Evolutionary conservation across 305 asterid species (phyloP).

Genomic region (Galium porrigens): DNA sequence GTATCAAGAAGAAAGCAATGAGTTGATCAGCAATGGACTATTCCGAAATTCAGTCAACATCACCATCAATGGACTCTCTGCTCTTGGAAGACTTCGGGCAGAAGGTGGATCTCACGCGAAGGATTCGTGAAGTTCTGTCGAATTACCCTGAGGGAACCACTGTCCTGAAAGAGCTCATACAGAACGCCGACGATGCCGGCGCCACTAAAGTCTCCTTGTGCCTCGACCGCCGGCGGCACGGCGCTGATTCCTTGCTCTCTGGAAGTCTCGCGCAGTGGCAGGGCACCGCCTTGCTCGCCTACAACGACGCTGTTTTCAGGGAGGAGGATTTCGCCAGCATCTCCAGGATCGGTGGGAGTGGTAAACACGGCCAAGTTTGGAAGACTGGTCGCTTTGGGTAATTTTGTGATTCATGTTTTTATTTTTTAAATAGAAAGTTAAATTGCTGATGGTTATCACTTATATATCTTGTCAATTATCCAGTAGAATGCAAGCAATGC

Average conservation of each 20-base stretch:
- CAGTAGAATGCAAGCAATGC: not conserved
- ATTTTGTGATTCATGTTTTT: constrained; percentile 3
- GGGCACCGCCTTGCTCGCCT: constrained; percentile 84
- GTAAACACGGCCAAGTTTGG: constrained; percentile 69
- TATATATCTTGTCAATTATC: not conserved
- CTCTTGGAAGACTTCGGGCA: constrained; percentile 91
- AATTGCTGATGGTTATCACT: not conserved
- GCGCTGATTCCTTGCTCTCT: constrained; percentile 48
- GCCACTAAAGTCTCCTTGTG: constrained; percentile 82
- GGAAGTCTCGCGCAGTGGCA: constrained; percentile 69
- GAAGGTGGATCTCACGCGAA: constrained; percentile 83
- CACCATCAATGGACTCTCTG: constrained; percentile 27
- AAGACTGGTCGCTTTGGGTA: constrained; percentile 97
- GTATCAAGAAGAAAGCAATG: not conserved
- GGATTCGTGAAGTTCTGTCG: constrained; percentile 81
- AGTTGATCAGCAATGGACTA: constrained; percentile 1
- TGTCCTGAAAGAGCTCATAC: constrained; percentile 78
- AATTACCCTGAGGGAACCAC: constrained; percentile 96
- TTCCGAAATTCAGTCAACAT: not conserved
- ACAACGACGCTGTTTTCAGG: constrained; percentile 72
- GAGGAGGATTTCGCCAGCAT: constrained; percentile 88
- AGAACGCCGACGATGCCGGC: constrained; percentile 97
- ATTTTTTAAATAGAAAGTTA: not conserved
- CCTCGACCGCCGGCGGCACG: constrained; percentile 69
- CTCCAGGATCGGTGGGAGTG: constrained; percentile 86